A percentile compares a stretch with the other conserved stretches of the same genome.
phyloP scores from a whole-genome alignment of 140 eudicot genomes.

The Flaveria floridana region DNA sequence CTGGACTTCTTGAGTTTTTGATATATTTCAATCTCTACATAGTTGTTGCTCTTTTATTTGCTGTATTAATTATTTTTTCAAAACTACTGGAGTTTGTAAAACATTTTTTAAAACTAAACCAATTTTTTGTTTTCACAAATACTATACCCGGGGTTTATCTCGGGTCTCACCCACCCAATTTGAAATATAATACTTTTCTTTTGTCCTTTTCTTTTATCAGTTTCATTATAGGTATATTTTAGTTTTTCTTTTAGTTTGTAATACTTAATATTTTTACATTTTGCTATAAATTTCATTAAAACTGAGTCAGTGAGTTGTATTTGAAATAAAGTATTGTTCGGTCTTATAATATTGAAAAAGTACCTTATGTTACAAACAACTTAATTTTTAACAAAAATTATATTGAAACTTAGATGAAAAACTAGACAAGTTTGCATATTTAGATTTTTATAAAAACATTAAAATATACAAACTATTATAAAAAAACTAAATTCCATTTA shows the following conservation, averaged over 20 bases:
- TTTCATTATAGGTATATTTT: neutral
- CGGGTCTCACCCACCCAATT: neutral
- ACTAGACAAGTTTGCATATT: neutral
- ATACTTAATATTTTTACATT: neutral
- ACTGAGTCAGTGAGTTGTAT: neutral
- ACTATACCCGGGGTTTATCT: too few relatives aligned
- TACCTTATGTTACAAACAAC: neutral
- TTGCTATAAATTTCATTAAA: neutral
- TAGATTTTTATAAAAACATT: neutral
- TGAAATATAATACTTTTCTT: neutral
- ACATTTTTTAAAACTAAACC: neutral
- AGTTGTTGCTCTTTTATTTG: neutral
- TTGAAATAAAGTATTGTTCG: neutral
- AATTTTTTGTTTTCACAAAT: neutral
- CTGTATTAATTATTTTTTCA: neutral
- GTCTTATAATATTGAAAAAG: neutral
- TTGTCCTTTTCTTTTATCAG: neutral
- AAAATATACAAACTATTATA: neutral
- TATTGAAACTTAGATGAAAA: neutral
- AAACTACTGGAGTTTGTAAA: neutral
- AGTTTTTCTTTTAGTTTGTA: neutral
- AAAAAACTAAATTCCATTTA: neutral
- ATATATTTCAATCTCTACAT: neutral
- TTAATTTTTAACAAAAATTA: neutral
- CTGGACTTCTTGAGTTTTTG: constrained; percentile 5